Conservation (phyloP, 2,329 filamentous ascomycete species). For the Ceratocystis huliohia region DNA sequence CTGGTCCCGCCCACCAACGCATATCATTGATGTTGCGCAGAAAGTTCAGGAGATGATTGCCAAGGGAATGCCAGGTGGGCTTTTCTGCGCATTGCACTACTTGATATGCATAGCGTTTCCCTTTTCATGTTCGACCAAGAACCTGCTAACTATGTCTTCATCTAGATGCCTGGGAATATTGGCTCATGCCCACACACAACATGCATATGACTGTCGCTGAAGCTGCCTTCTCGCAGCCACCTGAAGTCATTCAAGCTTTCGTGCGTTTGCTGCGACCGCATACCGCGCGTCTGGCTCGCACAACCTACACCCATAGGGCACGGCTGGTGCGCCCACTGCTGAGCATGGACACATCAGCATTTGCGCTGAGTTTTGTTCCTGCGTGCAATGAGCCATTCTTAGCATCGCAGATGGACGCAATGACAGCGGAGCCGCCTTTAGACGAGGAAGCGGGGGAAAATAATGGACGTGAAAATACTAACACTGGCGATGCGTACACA, state of each 20-base stretch:
- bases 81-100: too few species aligned
- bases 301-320: conserved; percentile 53
- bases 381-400: conserved; percentile 47
- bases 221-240: conserved; percentile 64
- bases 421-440: conserved; percentile 6
- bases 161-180: conserved; percentile 45
- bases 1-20: conserved; percentile 70
- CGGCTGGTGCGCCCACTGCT: conserved; percentile 71
- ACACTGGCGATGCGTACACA: conserved; percentile 53
- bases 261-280: conserved; percentile 44
- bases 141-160: background rate
- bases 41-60: conserved; percentile 56
- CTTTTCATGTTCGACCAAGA: too few species aligned
- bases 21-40: conserved; percentile 53
- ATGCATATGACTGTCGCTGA: conserved; percentile 83
- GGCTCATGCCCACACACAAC: conserved; percentile 68
- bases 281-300: conserved; percentile 50
- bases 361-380: conserved; percentile 79
- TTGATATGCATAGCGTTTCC: too few species aligned
- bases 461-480: background rate
- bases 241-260: conserved; percentile 52
- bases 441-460: background rate
- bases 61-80: conserved; percentile 51
- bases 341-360: conserved; percentile 71
- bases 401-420: background rate